Base-by-base conservation (phyloP, 176 grass and related monocot genomes). In the Hsuehochloa calcarea region DNA sequence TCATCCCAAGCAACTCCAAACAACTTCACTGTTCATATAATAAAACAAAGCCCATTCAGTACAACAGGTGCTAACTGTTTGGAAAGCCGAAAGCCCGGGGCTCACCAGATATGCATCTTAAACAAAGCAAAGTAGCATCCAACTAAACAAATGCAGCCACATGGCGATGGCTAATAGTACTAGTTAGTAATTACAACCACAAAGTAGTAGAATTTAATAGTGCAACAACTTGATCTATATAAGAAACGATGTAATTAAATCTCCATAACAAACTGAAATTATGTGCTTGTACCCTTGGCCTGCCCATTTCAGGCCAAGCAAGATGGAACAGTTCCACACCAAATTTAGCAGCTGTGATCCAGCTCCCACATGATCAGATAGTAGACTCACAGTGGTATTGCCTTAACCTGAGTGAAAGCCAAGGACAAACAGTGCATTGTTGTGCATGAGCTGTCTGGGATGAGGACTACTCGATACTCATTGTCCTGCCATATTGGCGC, bases 381-480 rank as follows among this genome's bases (percentile, higher is more conserved):
- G 45, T 61, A 61, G 58, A 22, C 12, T 71, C 23, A 80, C 69
- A 61, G 31, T 70, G 40, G 4, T 72, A 20, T 13, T 68, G 46
- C 70, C 78, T 56, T 67, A 64, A 87, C 38, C 37, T 68, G 69
- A 87, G 26, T 77, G 37, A 65, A 47, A 78, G 86, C 65, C 73
- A 81, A 72, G n/a, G 50, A 17, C 72, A 54, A 84, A 66, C 45
- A 78, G 51, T 85, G 65, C 77, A 78, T 72, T 89, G 72, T 80
- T 69, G 54, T 58, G 83, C 47, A 67, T 85, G 72, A 82, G 74
- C 79, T 89, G 80, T 74, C 59, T 74, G 60, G 75, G 77, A 75
- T 23, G 82, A 27, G 55, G 80, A 72, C 80, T 82, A 65, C 64
- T 92, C 90, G 68, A 77, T 82, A 65, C 58, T 92, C 90, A 71